A percentile compares a stretch with the other conserved stretches of the same genome.
These are phyloP conservation scores for Poronia punctata DNA, from an alignment of 495 filamentous ascomycete species.

Conservation along the genomic window DNA sequence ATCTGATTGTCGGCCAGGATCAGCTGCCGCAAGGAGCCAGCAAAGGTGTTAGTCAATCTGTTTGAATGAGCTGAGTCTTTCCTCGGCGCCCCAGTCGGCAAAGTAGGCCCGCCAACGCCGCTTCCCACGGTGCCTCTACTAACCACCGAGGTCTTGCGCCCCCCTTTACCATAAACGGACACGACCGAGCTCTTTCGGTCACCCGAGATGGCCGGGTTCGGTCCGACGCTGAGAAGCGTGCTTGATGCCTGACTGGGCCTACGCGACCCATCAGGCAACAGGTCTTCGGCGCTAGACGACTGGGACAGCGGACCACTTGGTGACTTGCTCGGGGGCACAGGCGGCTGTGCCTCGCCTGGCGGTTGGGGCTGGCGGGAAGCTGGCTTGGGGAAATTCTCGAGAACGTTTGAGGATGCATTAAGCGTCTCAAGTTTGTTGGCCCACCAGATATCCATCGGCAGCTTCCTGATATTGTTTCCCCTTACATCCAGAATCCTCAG, in stretches of 20 bases:
- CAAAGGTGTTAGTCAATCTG: slow-evolving; percentile 74
- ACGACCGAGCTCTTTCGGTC: slow-evolving; percentile 76
- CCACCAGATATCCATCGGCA: slow-evolving; percentile 92
- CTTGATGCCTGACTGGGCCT: slow-evolving; percentile 80
- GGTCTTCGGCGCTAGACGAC: slow-evolving; percentile 70
- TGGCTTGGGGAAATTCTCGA: slow-evolving; percentile 84
- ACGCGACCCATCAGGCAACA: slow-evolving; percentile 64
- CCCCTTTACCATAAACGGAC: slow-evolving; percentile 66
- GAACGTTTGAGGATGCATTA: slow-evolving; percentile 90
- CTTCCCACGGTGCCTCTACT: slow-evolving; percentile 51
- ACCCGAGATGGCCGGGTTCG: slow-evolving; percentile 55
- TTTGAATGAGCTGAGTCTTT: slow-evolving; percentile 84
- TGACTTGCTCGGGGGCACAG: slow-evolving; percentile 39
- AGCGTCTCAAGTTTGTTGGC: slow-evolving; percentile 80
- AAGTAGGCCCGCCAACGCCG: slow-evolving; percentile 41
- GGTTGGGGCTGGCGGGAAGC: slow-evolving; percentile 54
- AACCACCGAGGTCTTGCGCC: slow-evolving; percentile 76
- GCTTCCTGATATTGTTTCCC: slow-evolving; percentile 81
- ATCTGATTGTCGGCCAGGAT: slow-evolving; percentile 91
- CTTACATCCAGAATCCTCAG: slow-evolving; percentile 78
- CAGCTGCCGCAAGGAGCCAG: slow-evolving; percentile 71
- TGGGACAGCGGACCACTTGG: slow-evolving; percentile 45
- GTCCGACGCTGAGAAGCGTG: slow-evolving; percentile 64
- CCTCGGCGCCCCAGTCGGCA: slow-evolving; percentile 48
- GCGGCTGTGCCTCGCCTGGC: slow-evolving; percentile 37